These are phyloP conservation scores for Pleurotus salmoneostramineus DNA, from an alignment of 768 basidiomycete species.

Conservation along the genomic window DNA sequence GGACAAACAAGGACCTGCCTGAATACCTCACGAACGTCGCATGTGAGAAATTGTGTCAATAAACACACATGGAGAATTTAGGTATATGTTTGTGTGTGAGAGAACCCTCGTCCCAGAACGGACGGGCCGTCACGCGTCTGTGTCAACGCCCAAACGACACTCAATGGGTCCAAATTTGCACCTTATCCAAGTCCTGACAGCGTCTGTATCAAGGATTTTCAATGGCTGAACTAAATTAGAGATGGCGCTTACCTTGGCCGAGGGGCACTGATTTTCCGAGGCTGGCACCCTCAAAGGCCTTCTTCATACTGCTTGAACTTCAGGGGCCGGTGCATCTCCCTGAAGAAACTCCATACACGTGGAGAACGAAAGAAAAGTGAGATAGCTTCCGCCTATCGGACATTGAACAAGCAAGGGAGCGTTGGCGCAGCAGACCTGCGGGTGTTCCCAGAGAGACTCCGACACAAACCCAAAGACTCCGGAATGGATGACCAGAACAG, in stretches of 20 bases:
- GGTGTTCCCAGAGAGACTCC: too few species aligned
- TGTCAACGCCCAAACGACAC: not conserved
- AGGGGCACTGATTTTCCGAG: not conserved
- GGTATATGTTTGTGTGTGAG: not conserved
- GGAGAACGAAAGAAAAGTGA: not conserved
- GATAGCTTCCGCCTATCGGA: not conserved
- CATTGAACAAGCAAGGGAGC: not conserved
- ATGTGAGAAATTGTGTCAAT: constrained; percentile 5
- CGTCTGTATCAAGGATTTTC: constrained; percentile 2
- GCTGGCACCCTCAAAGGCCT: not conserved
- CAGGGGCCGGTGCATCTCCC: not conserved
- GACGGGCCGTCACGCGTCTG: not conserved
- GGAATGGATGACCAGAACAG: too few species aligned
- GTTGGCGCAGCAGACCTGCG: too few species aligned
- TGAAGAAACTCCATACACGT: not conserved
- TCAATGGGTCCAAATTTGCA: constrained; percentile 2
- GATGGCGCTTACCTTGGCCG: not conserved
- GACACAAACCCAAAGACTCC: too few species aligned
- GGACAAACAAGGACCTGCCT: not conserved
- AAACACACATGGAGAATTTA: not conserved
- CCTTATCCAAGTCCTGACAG: not conserved
- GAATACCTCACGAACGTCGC: not conserved
- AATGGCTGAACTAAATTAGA: not conserved
- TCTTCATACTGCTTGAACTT: not conserved
- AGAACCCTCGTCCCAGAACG: not conserved